Evolutionary conservation across 306 rosid species (phyloP).

Genomic region (Gastrolobium bilobum): DNA sequence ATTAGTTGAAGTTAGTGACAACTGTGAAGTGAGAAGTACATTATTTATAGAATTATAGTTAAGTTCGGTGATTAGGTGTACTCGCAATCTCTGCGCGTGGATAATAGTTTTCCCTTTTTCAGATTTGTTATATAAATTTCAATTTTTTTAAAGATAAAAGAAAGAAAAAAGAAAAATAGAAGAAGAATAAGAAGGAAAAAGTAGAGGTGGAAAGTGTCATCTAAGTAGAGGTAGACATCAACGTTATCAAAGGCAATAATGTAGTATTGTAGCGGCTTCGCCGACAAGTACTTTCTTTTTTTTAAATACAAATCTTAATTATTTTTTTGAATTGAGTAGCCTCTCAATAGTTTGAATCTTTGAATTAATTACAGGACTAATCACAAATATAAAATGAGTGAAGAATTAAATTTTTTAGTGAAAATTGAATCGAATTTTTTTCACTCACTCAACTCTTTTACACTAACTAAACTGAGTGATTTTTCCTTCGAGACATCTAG

Average conservation of each 20-base stretch:
- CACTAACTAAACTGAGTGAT: no score
- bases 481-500: no score
- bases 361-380: no score
- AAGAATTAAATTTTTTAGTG: no score
- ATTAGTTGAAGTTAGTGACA: not conserved
- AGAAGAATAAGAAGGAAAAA: not conserved
- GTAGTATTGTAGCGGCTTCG: constrained; percentile 21
- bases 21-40: constrained; percentile 18
- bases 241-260: not conserved
- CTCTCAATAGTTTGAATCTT: no score
- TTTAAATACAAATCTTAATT: no score
- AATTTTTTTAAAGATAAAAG: not conserved
- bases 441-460: no score
- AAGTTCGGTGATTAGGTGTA: not conserved
- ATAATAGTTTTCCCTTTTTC: not conserved
- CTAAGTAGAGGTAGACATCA: constrained; percentile 20
- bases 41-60: constrained; percentile 57
- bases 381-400: no score
- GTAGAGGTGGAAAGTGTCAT: not conserved
- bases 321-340: no score
- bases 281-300: constrained; percentile 29
- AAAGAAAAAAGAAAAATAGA: not conserved
- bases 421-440: no score
- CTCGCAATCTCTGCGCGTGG: constrained; percentile 45
- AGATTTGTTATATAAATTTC: not conserved